Base-by-base conservation (phyloP, 163 green algal species). In the Prototheca wickerhamii region DNA sequence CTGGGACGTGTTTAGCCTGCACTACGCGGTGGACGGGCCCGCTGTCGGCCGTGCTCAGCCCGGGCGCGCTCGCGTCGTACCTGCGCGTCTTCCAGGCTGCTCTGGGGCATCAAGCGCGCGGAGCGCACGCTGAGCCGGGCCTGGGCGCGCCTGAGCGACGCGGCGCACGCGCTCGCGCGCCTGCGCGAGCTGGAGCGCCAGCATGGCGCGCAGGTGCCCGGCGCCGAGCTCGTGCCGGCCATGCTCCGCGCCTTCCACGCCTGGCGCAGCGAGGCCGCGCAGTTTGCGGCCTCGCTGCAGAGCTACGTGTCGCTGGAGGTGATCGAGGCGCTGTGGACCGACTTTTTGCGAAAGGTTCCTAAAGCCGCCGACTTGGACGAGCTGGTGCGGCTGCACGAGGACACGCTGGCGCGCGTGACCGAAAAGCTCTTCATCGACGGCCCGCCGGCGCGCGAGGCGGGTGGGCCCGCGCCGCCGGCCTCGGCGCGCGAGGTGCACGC, bases 231-330 rank as follows among this genome's bases (percentile, higher is more conserved):
- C 54, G 63, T 78, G 30, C 65, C 65, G 21, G 30, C 54, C 2
- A 26, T 78, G 26, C 35, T 78, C 61, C 64, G 71, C 2, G 61
- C 55, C 57, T 70, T 74, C 51, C 71, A 78, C 26, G 64, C 71
- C 29, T 51, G 77, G 5, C 67, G 80, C 30, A 68, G 61, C 42
- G 76, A 89, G 44, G 86, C 87, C 77, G 65, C 68, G 32, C 71
- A 85, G 56, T 85, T 86, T 52, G 66, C 3, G 40, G 71, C 67
- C 26, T 78, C 76, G 58, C 72, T 86, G 52, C 79, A 86, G 71
- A 81, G 80, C 62, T 87, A 87, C 76, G 70, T 86, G 23, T 74
- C 82, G 73, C 82, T 83, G 64, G 82, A 89, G 60, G 82, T 87
- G 35, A 61, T 89, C 32, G 82, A 89, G 66, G 63, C 50, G 7